Evolutionary conservation across 257 asterid species (phyloP).

Genomic region (Schizonepeta tenuifolia): DNA sequence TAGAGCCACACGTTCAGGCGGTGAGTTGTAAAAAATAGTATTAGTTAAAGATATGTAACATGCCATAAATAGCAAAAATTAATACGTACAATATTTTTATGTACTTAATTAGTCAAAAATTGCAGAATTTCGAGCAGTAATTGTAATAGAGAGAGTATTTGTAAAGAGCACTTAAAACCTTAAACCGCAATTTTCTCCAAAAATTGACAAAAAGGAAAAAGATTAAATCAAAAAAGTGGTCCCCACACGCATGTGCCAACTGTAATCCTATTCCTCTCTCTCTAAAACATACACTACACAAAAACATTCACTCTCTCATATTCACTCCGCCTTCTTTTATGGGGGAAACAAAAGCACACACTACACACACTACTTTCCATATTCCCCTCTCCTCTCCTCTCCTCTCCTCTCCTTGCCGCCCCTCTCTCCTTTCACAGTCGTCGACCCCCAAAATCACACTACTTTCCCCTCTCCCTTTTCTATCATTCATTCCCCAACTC

Average conservation of each 20-base stretch:
- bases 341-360: conserved; percentile 16
- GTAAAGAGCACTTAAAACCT: background rate
- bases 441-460: conserved; percentile 1
- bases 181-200: background rate
- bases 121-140: background rate
- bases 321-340: conserved; percentile 8
- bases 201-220: background rate
- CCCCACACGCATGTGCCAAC: conserved; percentile 49
- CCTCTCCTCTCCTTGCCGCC: too few relatives aligned
- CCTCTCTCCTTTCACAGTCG: too few relatives aligned
- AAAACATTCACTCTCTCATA: conserved; percentile 6
- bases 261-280: conserved; percentile 35
- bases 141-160: background rate
- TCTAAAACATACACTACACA: conserved; percentile 4
- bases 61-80: background rate
- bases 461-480: conserved; percentile 22
- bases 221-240: conserved; percentile 13
- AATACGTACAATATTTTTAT: background rate
- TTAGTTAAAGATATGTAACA: too few relatives aligned
- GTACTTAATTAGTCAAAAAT: background rate
- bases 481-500: background rate
- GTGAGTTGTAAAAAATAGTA: conserved; percentile 1
- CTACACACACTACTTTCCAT: conserved; percentile 30
- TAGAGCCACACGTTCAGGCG: background rate
- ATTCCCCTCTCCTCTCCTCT: too few relatives aligned